These are phyloP conservation scores for Camelina laxa DNA, from an alignment of 345 rosid genomes.

Conservation along the genomic window DNA sequence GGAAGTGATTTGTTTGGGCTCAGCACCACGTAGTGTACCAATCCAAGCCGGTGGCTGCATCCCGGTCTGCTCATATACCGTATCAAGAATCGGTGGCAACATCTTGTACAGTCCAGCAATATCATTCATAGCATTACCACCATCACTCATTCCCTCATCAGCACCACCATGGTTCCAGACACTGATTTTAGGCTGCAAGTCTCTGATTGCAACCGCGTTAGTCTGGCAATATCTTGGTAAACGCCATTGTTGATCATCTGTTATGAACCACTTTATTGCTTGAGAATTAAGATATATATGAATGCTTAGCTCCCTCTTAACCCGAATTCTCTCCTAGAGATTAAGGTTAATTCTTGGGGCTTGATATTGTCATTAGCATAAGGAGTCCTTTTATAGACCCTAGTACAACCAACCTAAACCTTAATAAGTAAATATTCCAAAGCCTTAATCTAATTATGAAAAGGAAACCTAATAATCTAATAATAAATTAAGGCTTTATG, in stretches of 20 bases:
- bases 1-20: not conserved
- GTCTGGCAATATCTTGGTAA: not conserved
- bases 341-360: no score
- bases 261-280: no score
- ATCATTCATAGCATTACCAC: not conserved
- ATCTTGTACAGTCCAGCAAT: conserved; percentile 12
- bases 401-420: no score
- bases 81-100: not conserved
- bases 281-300: no score
- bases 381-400: no score
- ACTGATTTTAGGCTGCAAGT: conserved; percentile 5
- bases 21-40: not conserved
- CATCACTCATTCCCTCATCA: not conserved
- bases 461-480: no score
- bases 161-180: not conserved
- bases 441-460: no score
- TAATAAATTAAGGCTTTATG: no score
- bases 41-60: conserved; percentile 13
- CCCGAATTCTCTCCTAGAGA: no score
- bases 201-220: not conserved
- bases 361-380: no score
- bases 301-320: no score
- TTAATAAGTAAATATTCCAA: no score
- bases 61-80: not conserved
- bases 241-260: conserved; percentile 7